These are phyloP conservation scores for Penicillium italicum DNA, from an alignment of 2,329 filamentous ascomycete genomes.

Conservation along the genomic window DNA sequence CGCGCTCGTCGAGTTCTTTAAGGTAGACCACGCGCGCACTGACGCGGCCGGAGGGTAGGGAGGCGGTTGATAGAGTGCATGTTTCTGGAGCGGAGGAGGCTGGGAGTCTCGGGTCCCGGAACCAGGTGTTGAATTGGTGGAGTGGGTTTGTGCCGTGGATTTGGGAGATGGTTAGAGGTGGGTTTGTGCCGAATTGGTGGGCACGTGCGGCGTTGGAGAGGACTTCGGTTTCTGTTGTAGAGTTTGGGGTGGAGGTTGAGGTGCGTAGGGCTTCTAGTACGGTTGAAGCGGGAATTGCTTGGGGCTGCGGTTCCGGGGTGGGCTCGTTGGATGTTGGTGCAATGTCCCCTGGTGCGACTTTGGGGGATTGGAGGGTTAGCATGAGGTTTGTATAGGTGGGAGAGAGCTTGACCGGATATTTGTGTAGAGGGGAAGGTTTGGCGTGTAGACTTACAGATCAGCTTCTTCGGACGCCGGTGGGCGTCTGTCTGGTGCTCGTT, in stretches of 20 bases:
- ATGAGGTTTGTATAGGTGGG: background rate
- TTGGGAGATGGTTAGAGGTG: slow-evolving; percentile 41
- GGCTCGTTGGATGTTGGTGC: slow-evolving; percentile 20
- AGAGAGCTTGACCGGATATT: background rate
- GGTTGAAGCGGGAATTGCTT: background rate
- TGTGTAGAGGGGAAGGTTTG: background rate
- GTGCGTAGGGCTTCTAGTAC: slow-evolving; percentile 28
- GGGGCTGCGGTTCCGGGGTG: slow-evolving; percentile 12
- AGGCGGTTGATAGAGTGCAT: slow-evolving; percentile 79
- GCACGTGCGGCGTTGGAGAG: slow-evolving; percentile 40
- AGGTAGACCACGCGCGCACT: slow-evolving; percentile 86
- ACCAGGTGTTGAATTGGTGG: slow-evolving; percentile 87
- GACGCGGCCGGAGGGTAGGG: slow-evolving; percentile 77
- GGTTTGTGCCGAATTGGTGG: slow-evolving; percentile 44
- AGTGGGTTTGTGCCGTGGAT: slow-evolving; percentile 57
- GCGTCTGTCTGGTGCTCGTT: slow-evolving; percentile 10
- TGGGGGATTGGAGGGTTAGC: slow-evolving; percentile 8
- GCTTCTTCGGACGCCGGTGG: slow-evolving; percentile 37
- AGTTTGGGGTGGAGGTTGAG: slow-evolving; percentile 36
- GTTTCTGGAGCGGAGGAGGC: slow-evolving; percentile 77
- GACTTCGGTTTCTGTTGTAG: slow-evolving; percentile 32
- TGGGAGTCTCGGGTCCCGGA: slow-evolving; percentile 63
- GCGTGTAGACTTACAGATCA: slow-evolving; percentile 35
- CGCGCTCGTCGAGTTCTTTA: slow-evolving; percentile 79
- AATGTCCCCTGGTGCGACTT: slow-evolving; percentile 46